Percentiles rank a stretch among this genome's conserved stretches.
Evolutionary conservation across 176 grass and related monocot genomes (phyloP).

Genomic region (Pontederia paniculata): DNA sequence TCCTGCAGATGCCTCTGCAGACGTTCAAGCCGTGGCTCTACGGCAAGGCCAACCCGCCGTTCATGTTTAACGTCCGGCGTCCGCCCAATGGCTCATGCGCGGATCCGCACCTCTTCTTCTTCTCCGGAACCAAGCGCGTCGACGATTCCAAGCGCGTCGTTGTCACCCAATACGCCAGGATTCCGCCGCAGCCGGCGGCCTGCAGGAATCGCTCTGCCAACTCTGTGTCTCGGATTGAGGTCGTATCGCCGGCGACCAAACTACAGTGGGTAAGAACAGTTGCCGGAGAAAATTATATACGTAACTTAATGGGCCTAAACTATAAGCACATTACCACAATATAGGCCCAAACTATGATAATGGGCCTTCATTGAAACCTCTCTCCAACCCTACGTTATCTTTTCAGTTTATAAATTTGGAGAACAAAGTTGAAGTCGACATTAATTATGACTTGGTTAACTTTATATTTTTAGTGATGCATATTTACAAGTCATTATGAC

Average conservation of each 20-base stretch:
- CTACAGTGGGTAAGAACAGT: too few relatives aligned
- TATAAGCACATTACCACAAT: too few relatives aligned
- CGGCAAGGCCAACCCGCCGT: not conserved
- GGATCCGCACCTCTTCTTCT: slow-evolving; percentile 5
- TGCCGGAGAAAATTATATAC: too few relatives aligned
- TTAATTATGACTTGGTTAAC: too few relatives aligned
- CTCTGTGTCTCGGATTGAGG: slow-evolving; percentile 10
- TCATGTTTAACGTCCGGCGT: slow-evolving; percentile 13
- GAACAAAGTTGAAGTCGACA: too few relatives aligned
- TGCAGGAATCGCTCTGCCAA: slow-evolving; percentile 9
- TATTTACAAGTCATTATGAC: too few relatives aligned
- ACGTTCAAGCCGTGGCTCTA: slow-evolving; percentile 3
- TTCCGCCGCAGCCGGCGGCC: not conserved
- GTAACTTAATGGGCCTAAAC: too few relatives aligned
- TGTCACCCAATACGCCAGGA: not conserved
- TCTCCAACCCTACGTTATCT: too few relatives aligned
- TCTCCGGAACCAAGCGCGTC: not conserved
- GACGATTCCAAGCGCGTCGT: not conserved
- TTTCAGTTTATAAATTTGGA: too few relatives aligned
- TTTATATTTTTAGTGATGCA: too few relatives aligned
- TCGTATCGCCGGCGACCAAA: not conserved
- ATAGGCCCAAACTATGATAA: too few relatives aligned
- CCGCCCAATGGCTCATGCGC: not conserved
- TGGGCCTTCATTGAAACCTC: too few relatives aligned
- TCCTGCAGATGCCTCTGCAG: slow-evolving; percentile 9